These are phyloP conservation scores for Arachis monticola DNA, from an alignment of 331 rosid genomes.

Conservation along the genomic window DNA sequence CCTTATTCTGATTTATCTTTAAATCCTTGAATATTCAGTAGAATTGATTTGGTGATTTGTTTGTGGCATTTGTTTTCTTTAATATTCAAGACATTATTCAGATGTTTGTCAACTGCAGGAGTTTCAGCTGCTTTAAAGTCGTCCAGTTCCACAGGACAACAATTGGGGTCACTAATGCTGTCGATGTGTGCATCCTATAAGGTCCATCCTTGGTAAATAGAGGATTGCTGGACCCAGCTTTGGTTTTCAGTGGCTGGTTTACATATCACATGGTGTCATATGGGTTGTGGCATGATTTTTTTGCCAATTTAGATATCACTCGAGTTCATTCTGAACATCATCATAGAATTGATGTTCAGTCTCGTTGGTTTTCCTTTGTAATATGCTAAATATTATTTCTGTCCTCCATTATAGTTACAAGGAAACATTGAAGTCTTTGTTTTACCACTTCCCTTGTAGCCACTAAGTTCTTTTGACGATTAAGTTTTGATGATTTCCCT, in stretches of 20 bases:
- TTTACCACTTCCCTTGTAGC: too few relatives aligned
- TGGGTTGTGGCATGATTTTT: slow-evolving; percentile 40
- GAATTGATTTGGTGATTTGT: not conserved
- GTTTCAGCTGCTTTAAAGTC: slow-evolving; percentile 31
- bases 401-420: too few relatives aligned
- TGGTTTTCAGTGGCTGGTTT: slow-evolving; percentile 52
- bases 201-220: slow-evolving; percentile 48
- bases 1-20: not conserved
- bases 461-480: too few relatives aligned
- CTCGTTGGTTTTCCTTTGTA: slow-evolving; percentile 22
- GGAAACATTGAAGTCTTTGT: too few relatives aligned
- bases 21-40: not conserved
- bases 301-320: slow-evolving; percentile 40
- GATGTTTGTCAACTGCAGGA: slow-evolving; percentile 38
- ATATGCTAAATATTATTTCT: too few relatives aligned
- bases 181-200: slow-evolving; percentile 28
- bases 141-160: slow-evolving; percentile 25
- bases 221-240: slow-evolving; percentile 48
- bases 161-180: slow-evolving; percentile 34
- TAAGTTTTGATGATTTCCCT: too few relatives aligned
- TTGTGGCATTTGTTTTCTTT: not conserved
- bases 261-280: slow-evolving; percentile 20
- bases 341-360: not conserved
- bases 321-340: slow-evolving; percentile 20
- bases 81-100: slow-evolving; percentile 5